Base-by-base conservation (phyloP, 2,329 filamentous ascomycete species). In the Aspergillus aculeatus region DNA sequence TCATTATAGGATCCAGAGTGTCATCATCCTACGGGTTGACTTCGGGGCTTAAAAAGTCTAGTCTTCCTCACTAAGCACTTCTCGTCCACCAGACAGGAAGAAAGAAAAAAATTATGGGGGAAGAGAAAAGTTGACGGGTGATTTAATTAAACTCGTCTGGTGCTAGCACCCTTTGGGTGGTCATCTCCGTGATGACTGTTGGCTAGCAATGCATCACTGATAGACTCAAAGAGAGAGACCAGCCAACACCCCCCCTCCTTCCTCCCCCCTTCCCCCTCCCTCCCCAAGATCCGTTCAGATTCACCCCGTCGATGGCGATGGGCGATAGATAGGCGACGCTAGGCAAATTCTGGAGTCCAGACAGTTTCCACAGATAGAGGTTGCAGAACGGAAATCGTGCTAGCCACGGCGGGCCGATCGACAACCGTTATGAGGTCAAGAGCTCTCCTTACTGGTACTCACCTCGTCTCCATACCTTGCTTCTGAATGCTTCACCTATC, bases 171-270 rank as follows among this genome's bases (percentile, higher is more conserved):
- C 21, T 50, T 59, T 56, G 31, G 50, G 61, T 54, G 47, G 53
- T 57, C 50, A 61, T 61, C 59, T 61, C 61, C 61, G 61, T 58
- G 52, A 51, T 58, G 44, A 51, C 38, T 44, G 4, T 50, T 44
- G 26, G 48, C 54, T 24, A 31, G 38, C 29, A 35, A 23, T 52
- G 44, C 50, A 52, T 23, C 47, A 54, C 26, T 50, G 54, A 48
- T 56, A 54, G 53, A 55, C 53, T 48, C 41, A 26, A 24, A 21
- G 32, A 21, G 21, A 41, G 38, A n/a, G 47, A 19, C 26, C 31
- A 44, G 29, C 31, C 47, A 35, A 35, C 32, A 4, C 3, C 23
- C 23, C 32, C 10, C 32, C 32, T n/a, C n/a, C 14, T 14, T 4
- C 11, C 32, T 9, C 11, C 12, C 12, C 32, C 32, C 32, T 47